Evolutionary conservation across 2,329 filamentous ascomycete genomes (phyloP).

Genomic region (Kalmusia sp.): DNA sequence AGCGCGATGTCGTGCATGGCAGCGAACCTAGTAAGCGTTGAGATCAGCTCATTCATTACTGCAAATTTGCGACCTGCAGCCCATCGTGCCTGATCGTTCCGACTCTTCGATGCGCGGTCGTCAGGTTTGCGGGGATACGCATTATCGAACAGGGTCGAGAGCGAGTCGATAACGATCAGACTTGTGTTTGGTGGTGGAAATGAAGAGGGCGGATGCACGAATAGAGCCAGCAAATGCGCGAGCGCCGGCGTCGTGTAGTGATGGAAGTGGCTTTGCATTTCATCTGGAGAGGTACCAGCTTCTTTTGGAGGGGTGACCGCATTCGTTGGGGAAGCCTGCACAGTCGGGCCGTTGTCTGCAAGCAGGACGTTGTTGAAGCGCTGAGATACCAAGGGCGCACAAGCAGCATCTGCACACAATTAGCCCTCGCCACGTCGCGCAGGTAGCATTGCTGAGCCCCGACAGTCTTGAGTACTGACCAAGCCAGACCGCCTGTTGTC

Average conservation of each 20-base stretch:
- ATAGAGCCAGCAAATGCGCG: slow-evolving; percentile 73
- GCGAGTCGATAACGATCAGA: slow-evolving; percentile 78
- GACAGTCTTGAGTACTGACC: slow-evolving; percentile 61
- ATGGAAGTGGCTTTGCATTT: slow-evolving; percentile 62
- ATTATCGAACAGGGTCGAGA: slow-evolving; percentile 78
- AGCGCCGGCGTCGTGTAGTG: slow-evolving; percentile 68
- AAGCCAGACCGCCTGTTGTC: slow-evolving; percentile 78
- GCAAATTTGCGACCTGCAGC: slow-evolving; percentile 59
- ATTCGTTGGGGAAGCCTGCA: slow-evolving; percentile 8
- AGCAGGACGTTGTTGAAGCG: slow-evolving; percentile 58
- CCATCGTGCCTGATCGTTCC: slow-evolving; percentile 56
- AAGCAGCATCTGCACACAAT: slow-evolving; percentile 55
- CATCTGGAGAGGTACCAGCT: slow-evolving; percentile 22
- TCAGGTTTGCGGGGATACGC: slow-evolving; percentile 70
- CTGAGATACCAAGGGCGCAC: slow-evolving; percentile 54
- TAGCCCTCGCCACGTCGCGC: slow-evolving; percentile 26
- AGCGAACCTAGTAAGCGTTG: slow-evolving; percentile 72
- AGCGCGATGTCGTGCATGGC: slow-evolving; percentile 75
- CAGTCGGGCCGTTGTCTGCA: slow-evolving; percentile 11
- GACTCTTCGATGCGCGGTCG: slow-evolving; percentile 53
- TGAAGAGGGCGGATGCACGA: slow-evolving; percentile 69
- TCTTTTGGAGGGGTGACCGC: slow-evolving; percentile 19
- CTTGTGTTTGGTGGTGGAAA: slow-evolving; percentile 70
- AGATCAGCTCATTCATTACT: slow-evolving; percentile 71
- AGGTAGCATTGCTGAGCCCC: slow-evolving; percentile 16